Evolutionary conservation across 345 rosid genomes (phyloP).

Genomic region (Syzygium jambos): DNA sequence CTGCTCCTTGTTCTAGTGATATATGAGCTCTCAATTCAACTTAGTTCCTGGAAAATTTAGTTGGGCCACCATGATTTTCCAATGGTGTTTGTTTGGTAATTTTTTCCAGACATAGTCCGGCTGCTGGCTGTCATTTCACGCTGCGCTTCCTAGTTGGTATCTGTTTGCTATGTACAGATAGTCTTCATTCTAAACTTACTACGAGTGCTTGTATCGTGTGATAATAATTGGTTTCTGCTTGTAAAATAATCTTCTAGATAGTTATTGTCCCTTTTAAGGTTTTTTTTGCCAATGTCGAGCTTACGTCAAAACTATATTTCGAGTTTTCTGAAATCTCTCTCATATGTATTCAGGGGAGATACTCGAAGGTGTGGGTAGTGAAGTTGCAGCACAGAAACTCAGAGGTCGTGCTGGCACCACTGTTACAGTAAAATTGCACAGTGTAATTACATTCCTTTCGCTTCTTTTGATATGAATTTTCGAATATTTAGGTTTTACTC

Average conservation of each 20-base stretch:
- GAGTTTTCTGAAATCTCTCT: neutral
- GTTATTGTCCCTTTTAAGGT: neutral
- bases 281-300: neutral
- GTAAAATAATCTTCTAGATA: neutral
- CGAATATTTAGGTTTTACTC: neutral
- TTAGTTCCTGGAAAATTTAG: neutral
- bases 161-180: neutral
- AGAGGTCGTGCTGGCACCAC: constrained; percentile 82
- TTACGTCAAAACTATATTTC: neutral
- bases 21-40: neutral
- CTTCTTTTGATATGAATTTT: neutral
- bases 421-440: constrained; percentile 62
- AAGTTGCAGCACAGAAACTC: constrained; percentile 79
- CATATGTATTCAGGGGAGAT: constrained; percentile 47
- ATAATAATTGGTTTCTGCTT: neutral
- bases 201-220: neutral
- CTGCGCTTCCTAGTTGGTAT: neutral
- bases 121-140: neutral
- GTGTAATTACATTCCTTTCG: constrained; percentile 22
- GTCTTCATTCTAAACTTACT: neutral
- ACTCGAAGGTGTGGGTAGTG: constrained; percentile 60
- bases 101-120: neutral
- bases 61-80: neutral
- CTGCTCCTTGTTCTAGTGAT: neutral
- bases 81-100: neutral